Evolutionary conservation across 176 grass and related monocot genomes (phyloP), one percentile per base, ranked within the genome.

Genomic region (Oryza longistaminata): DNA sequence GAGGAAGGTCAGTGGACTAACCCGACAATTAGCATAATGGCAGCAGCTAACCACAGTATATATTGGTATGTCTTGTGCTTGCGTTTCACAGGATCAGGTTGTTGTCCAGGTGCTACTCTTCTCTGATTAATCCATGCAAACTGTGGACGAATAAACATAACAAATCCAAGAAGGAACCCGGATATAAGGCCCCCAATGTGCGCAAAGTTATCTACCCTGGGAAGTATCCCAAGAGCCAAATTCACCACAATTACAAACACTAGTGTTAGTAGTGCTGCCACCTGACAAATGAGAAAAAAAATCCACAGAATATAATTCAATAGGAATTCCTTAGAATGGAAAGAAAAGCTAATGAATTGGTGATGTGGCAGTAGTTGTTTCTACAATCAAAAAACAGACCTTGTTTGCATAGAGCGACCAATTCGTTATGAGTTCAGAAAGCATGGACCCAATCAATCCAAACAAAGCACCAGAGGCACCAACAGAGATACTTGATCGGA

Each of bases 331-430:
- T 67, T 42, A 17, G 0, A 24, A 55, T 46, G 70, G 68, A 66
- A 8, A 22, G 4, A 29, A n/a, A 6, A 10, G 2, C 9, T 65
- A 67, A 71, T 27, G 19, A 22, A 66, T 85, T 75, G 31, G n/a
- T 37, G 7, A 22, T 45, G 42, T 11, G 22, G 64, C 25, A 48
- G 16, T 48, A 34, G 17, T 65, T 50, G 22, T 37, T 65, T 75
- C 21, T 65, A 71, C 17, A 49, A 44, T 71, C 29, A 40, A 40
- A 29, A 76, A 46, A 76, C 33, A 48, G 39, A 97, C 95, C 91
- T 98, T 95, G 72, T 98, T 98, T 81, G 81, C 91, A 61, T 98
- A 98, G 64, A 98, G 92, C 19, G 96, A 79, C 96, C 96, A 98
- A 82, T 98, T 98, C 17, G 80, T 98, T 60, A 98, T 83, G 27